A percentile compares a stretch with the other conserved stretches of the same genome.
phyloP scores from a whole-genome alignment of 768 basidiomycete species.

The Leccinum barrowsii region DNA sequence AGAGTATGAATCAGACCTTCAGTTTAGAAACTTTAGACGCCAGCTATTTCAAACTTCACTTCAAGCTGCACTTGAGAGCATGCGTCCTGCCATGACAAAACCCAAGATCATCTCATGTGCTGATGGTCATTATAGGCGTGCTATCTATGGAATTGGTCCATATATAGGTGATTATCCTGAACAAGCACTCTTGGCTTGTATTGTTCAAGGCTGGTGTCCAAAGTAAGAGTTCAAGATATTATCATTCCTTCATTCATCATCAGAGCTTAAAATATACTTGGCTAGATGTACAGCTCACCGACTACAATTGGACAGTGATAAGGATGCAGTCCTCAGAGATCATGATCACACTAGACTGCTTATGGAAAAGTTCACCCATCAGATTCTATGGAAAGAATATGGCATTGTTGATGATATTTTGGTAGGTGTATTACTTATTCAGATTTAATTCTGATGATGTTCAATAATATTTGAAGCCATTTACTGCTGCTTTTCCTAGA shows the following conservation, averaged over 20 bases:
- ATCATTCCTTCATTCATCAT: background rate
- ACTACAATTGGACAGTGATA: background rate
- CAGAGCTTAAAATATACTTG: background rate
- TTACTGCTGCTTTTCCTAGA: background rate
- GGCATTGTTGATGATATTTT: background rate
- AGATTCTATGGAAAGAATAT: background rate
- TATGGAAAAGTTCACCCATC: background rate
- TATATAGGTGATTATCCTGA: conserved; percentile 42
- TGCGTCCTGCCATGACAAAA: background rate
- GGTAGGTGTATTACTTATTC: background rate
- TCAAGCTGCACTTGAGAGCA: background rate
- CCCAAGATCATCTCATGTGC: background rate
- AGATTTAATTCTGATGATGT: background rate
- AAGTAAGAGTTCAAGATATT: background rate
- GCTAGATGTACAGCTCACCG: background rate
- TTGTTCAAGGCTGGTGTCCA: conserved; percentile 6
- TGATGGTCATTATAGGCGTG: conserved; percentile 20
- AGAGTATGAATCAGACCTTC: background rate
- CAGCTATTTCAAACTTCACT: background rate
- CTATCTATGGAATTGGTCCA: conserved; percentile 32
- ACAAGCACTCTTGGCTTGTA: conserved; percentile 22
- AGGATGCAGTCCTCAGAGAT: too few relatives aligned
- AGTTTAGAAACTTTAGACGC: background rate
- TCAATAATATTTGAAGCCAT: background rate
- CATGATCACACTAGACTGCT: background rate